These are phyloP conservation scores for Lodderomyces metapsilosis DNA, from an alignment of 1,139 yeast species.

Conservation along the genomic window DNA sequence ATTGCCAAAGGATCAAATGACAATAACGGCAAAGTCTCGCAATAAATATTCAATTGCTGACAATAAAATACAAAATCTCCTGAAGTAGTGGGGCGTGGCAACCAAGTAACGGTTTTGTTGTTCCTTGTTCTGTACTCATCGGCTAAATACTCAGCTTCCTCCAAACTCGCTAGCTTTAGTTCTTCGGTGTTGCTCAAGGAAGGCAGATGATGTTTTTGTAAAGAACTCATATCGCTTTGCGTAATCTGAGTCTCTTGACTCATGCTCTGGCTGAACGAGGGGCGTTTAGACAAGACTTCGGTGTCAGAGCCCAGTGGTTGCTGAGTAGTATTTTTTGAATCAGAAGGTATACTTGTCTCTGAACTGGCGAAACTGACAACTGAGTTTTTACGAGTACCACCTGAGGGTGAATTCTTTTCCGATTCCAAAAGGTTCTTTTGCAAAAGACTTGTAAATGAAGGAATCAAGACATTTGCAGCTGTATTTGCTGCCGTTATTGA, in stretches of 20 bases:
- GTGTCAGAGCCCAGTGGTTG: background rate
- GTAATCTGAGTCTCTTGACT: background rate
- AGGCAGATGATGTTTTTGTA: background rate
- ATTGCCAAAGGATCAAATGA: slow-evolving; percentile 19
- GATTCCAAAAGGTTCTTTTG: slow-evolving; percentile 37
- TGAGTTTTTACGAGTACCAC: slow-evolving; percentile 42
- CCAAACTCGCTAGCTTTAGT: slow-evolving; percentile 23
- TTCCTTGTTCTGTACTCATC: slow-evolving; percentile 29
- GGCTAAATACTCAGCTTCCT: slow-evolving; percentile 38
- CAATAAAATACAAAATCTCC: slow-evolving; percentile 62
- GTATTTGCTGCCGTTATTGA: slow-evolving; percentile 50
- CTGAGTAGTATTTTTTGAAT: slow-evolving; percentile 9
- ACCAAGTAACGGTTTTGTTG: slow-evolving; percentile 40
- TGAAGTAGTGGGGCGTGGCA: slow-evolving; percentile 55
- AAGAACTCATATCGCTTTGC: background rate
- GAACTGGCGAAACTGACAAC: slow-evolving; percentile 50
- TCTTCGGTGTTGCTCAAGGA: slow-evolving; percentile 11
- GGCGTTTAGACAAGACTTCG: background rate
- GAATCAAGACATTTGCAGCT: slow-evolving; percentile 49
- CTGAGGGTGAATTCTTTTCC: slow-evolving; percentile 31
- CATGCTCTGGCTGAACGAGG: background rate
- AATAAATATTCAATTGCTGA: slow-evolving; percentile 56
- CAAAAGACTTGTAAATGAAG: slow-evolving; percentile 40
- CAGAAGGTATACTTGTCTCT: slow-evolving; percentile 29
- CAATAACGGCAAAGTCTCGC: slow-evolving; percentile 53